Evolutionary conservation across 2,329 filamentous ascomycete genomes (phyloP), one percentile per base, ranked within the genome.

Genomic region (Pseudophaeomoniella oleicola): DNA sequence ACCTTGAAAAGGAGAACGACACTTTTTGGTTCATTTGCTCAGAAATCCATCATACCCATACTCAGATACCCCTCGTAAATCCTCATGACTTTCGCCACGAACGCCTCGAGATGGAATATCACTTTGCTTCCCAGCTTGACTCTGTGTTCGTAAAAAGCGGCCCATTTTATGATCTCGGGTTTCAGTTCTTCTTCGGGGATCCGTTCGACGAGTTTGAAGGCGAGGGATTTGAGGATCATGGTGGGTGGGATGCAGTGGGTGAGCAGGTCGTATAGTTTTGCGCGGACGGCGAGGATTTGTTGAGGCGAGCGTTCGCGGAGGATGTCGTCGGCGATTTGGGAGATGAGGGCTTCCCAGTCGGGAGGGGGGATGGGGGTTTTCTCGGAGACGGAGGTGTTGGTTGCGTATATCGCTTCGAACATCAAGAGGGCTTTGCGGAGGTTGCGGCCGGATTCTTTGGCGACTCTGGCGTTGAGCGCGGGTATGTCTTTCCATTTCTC

Each of bases 11-110:
- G n/a, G n/a, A n/a, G n/a, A n/a, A n/a, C n/a, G n/a, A n/a, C n/a
- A n/a, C n/a, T n/a, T n/a, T n/a, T n/a, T n/a, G n/a, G n/a, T n/a
- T n/a, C n/a, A n/a, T n/a, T n/a, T n/a, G 22, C 39, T 39, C 51
- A 72, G 46, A 75, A 71, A 40, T 86, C 82, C 78, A 90, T 87
- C 44, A 78, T 83, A 82, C 93, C 88, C 39, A 42, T 42, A 14
- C 40, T 32, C n/a, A 54, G 64, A 44, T 76, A 92, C 76, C 86
- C 88, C 65, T 98, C 90, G 44, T 88, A 73, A 47, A 96, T 75
- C 48, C 88, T 75, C 88, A 98, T 96, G 56, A 96, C 94, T 64
- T 94, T 96, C 39, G 88, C 88, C 40, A 98, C 90, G 59, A 98
- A 98, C 3, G 90, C 90, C 60, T 98, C 92, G 3, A 98, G 66